phyloP scores from a whole-genome alignment of 2,329 filamentous ascomycete genomes.

The Geosmithia morbida region DNA sequence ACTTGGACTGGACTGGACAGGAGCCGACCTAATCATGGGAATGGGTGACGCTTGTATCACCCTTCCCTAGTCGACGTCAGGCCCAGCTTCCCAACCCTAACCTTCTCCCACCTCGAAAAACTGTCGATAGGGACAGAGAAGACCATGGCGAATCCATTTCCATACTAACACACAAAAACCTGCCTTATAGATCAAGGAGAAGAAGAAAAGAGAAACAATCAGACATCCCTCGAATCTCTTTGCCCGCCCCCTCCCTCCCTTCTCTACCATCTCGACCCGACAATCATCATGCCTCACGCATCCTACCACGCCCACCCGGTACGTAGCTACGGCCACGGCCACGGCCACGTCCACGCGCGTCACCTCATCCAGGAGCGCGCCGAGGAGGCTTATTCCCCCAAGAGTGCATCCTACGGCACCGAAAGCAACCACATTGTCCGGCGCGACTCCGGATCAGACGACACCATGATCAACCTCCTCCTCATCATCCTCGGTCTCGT shows the following conservation, averaged over 20 bases:
- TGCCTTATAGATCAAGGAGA: no score
- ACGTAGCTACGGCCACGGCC: not conserved
- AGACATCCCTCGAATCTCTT: not conserved
- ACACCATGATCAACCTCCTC: slow-evolving; percentile 61
- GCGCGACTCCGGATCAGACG: slow-evolving; percentile 8
- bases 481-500: slow-evolving; percentile 68
- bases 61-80: not conserved
- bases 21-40: not conserved
- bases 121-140: no score
- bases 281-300: not conserved
- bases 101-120: no score
- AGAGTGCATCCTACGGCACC: not conserved
- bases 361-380: not conserved
- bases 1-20: not conserved
- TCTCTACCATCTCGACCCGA: not conserved
- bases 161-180: no score
- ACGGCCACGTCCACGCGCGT: not conserved
- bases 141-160: no score
- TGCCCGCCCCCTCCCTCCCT: not conserved
- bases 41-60: not conserved
- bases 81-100: no score
- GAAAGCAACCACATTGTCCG: not conserved
- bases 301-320: not conserved
- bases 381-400: not conserved
- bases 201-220: no score